These are phyloP conservation scores for Caulochytrium protostelioides DNA, from an alignment of 371 early-diverging fungal species.

Conservation along the genomic window DNA sequence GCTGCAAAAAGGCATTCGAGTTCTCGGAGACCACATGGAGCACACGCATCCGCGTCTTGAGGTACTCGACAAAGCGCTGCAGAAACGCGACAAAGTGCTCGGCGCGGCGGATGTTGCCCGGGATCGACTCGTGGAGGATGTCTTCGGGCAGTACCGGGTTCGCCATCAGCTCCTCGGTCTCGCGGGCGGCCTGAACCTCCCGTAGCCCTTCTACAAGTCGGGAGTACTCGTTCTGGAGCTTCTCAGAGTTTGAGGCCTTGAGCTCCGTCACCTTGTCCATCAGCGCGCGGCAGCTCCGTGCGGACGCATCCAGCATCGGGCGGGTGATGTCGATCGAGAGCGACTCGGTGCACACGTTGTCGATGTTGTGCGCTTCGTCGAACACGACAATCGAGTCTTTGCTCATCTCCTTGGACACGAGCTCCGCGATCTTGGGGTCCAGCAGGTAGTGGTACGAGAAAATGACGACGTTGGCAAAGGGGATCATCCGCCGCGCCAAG, in stretches of 20 bases:
- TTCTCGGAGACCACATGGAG: conserved; percentile 95
- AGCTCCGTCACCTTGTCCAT: conserved; percentile 53
- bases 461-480: conserved; percentile 90
- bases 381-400: conserved; percentile 94
- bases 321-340: conserved; percentile 82
- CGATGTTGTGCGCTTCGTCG: conserved; percentile 99
- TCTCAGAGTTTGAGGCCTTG: conserved; percentile 64
- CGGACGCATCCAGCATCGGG: conserved; percentile 72
- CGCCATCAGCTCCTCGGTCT: conserved; percentile 22
- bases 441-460: conserved; percentile 98
- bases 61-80: conserved; percentile 92
- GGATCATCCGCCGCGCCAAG: conserved; percentile 62
- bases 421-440: conserved; percentile 95
- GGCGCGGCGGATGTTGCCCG: conserved; percentile 93
- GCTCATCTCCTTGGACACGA: conserved; percentile 84
- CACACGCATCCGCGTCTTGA: conserved; percentile 93
- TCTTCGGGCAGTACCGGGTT: conserved; percentile 76
- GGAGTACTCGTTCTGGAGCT: conserved; percentile 67
- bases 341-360: conserved; percentile 96
- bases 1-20: conserved; percentile 75
- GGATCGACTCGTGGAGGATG: conserved; percentile 77
- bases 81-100: conserved; percentile 96
- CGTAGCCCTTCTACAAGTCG: conserved; percentile 71
- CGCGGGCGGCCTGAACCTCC: conserved; percentile 24
- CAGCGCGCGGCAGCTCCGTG: conserved; percentile 49